Evolutionary conservation across 2,329 filamentous ascomycete species (phyloP).

Genomic region (Colletotrichum sp.): DNA sequence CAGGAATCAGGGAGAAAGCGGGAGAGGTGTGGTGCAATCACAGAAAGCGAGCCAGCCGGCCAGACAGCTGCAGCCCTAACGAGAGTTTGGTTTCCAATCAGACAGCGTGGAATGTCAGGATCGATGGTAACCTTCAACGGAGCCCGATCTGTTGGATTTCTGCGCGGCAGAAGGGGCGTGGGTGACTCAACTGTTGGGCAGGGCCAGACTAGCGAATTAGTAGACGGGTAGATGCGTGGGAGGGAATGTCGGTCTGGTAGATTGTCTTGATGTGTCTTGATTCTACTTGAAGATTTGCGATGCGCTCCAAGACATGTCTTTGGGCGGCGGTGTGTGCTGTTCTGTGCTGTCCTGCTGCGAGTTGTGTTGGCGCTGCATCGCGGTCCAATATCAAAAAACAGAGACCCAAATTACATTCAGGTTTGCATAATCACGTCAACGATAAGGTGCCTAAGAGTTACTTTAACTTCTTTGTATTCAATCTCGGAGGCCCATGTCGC

Average conservation of each 20-base stretch:
- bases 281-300: not conserved
- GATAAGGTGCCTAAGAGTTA: not conserved
- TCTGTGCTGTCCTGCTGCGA: not conserved
- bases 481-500: conserved; percentile 4
- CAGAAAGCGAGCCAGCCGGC: not conserved
- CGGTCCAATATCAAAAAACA: not conserved
- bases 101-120: not conserved
- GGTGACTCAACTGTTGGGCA: not conserved
- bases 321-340: not conserved
- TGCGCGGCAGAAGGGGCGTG: not conserved
- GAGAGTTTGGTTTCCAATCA: not conserved
- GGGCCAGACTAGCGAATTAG: not conserved
- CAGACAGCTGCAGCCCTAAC: not conserved
- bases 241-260: not conserved
- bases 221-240: not conserved
- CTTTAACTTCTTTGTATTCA: conserved; percentile 19
- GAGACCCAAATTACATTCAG: not conserved
- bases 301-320: not conserved
- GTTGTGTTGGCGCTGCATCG: not conserved
- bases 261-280: not conserved
- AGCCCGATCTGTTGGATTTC: not conserved
- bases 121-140: not conserved
- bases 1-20: not conserved
- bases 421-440: not conserved
- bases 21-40: not conserved